Base-by-base conservation (phyloP, 495 filamentous ascomycete species). In the Hypoxylon cercidicola region DNA sequence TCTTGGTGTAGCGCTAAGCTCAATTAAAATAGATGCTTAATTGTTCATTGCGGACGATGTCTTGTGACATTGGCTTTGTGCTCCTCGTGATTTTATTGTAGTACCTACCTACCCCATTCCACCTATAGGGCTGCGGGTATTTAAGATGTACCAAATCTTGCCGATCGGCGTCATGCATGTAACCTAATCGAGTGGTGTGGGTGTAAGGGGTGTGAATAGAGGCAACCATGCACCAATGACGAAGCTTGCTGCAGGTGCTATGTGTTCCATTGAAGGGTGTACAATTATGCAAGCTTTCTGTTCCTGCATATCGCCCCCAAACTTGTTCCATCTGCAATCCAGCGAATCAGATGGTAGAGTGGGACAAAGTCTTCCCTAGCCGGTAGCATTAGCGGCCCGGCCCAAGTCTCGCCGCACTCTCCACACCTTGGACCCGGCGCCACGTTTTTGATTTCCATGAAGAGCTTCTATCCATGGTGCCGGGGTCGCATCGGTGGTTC, bases 331-430 rank as follows among this genome's bases (percentile, higher is more conserved):
- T 7, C 7, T 12, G 28, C 16, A 44, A 39, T 15, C 20, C 15
- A 18, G 32, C 48, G 37, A 57, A 52, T 45, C 20, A 12, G 21
- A 20, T 40, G 1, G 20, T 28, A 47, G 1, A 11, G 23, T 25
- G 2, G 15, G 37, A 40, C 16, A 19, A 4, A 2, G 16, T 15
- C 16, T 10, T 18, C 20, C 15, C 40, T 52, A 71, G 10, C 53
- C 55, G 13, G 16, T 45, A 39, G 32, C 41, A 16, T 69, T 68
- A 4, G 58, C 52, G 18, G 18, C 39, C 45, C 75, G 72, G 10
- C 83, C 83, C 9, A 86, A 56, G 68, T 86, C 83, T 66, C 84
- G 78, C 55, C 84, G 77, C 12, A 85, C 82, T 60, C 83, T 74
- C 84, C 83, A 86, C 19, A 84, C 82, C 45, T 78, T 73, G 13